A percentile compares a stretch with the other conserved stretches of the same genome.
phyloP scores from a whole-genome alignment of 2,329 filamentous ascomycete genomes.

The Orbilia blumenaviensis region DNA sequence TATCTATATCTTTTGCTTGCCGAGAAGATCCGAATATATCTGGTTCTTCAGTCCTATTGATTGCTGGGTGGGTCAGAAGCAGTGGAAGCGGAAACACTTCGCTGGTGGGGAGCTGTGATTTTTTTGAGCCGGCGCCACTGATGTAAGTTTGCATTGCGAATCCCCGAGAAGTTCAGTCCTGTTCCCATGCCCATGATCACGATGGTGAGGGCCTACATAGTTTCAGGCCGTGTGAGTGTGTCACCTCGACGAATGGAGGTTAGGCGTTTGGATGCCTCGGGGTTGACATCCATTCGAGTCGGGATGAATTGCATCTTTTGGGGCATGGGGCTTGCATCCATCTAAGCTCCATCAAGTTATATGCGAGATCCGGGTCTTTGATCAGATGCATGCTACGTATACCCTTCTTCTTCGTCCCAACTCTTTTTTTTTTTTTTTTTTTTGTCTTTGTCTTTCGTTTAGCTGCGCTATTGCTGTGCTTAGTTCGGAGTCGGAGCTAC shows the following conservation, averaged over 20 bases:
- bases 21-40: background rate
- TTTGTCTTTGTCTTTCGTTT: too few species aligned
- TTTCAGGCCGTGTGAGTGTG: slow-evolving; percentile 17
- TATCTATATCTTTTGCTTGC: background rate
- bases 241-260: slow-evolving; percentile 10
- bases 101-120: too few species aligned
- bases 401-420: too few species aligned
- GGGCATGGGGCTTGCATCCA: background rate
- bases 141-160: slow-evolving; percentile 8
- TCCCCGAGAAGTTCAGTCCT: background rate
- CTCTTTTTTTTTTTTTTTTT: background rate
- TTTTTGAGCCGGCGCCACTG: slow-evolving; percentile 9
- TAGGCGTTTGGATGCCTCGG: slow-evolving; percentile 2
- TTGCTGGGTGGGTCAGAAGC: background rate
- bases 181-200: too few species aligned
- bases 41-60: background rate
- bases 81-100: slow-evolving; percentile 4
- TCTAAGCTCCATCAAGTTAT: background rate
- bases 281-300: slow-evolving; percentile 7
- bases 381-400: background rate
- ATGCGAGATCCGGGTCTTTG: background rate
- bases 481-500: too few species aligned
- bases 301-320: slow-evolving; percentile 19
- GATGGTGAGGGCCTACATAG: background rate
- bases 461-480: too few species aligned